Percentiles rank a stretch among this genome's conserved stretches.
These are phyloP conservation scores for Hevea brasiliensis DNA, from an alignment of 345 rosid species.

Conservation along the genomic window DNA sequence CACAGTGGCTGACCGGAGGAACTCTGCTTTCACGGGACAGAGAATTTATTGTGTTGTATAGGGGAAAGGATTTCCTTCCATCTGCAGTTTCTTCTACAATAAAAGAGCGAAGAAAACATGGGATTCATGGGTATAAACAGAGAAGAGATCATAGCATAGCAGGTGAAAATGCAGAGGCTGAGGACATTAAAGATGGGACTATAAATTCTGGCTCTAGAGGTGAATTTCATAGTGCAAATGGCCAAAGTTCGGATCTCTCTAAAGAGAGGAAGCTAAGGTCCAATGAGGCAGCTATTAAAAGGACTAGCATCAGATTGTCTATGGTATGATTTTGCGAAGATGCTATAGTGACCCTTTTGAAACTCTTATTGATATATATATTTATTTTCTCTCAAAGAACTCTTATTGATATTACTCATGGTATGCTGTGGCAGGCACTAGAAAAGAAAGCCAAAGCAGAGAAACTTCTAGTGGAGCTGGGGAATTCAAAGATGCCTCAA, in stretches of 20 bases:
- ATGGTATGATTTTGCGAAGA: constrained; percentile 47
- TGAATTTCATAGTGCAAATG: constrained; percentile 24
- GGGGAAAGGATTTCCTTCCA: constrained; percentile 97
- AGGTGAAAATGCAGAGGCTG: constrained; percentile 21
- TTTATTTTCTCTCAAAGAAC: too few species aligned
- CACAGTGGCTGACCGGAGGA: constrained; percentile 92
- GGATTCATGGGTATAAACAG: constrained; percentile 33
- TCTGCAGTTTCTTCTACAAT: constrained; percentile 81
- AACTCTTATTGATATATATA: too few species aligned
- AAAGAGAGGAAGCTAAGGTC: constrained; percentile 39
- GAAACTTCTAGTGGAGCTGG: constrained; percentile 63
- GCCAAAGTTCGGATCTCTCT: constrained; percentile 20
- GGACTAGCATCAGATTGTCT: constrained; percentile 62
- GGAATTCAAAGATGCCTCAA: constrained; percentile 44
- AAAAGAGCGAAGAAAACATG: constrained; percentile 65
- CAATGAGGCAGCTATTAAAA: constrained; percentile 52
- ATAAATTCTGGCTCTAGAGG: constrained; percentile 18
- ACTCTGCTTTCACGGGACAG: constrained; percentile 74
- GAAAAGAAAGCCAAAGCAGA: constrained; percentile 87
- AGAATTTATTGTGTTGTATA: constrained; percentile 75
- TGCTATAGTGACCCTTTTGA: constrained; percentile 21
- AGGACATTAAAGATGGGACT: constrained; percentile 23
- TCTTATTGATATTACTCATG: constrained; percentile 12
- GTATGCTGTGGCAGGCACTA: constrained; percentile 48
- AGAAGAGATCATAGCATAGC: constrained; percentile 23